A percentile compares a stretch with the other conserved stretches of the same genome.
Evolutionary conservation across 2,329 filamentous ascomycete genomes (phyloP).

Genomic region (Aspergillus ustus): DNA sequence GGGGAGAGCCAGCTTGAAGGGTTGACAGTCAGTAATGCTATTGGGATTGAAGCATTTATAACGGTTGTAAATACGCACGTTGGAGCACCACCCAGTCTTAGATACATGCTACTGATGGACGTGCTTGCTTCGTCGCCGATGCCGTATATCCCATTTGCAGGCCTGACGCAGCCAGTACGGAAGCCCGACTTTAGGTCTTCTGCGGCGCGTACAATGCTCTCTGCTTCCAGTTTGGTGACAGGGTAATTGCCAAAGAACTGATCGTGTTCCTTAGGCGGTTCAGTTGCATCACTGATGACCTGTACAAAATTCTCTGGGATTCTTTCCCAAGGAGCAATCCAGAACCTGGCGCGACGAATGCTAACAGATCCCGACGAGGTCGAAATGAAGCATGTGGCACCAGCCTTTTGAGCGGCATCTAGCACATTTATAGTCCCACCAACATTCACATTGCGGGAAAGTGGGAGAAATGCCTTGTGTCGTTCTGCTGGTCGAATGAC

Average conservation of each 20-base stretch:
- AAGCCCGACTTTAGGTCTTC: slow-evolving; percentile 46
- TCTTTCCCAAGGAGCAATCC: slow-evolving; percentile 51
- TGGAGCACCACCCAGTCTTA: slow-evolving; percentile 44
- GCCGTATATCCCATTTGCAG: slow-evolving; percentile 60
- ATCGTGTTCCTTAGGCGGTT: slow-evolving; percentile 45
- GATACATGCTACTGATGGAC: slow-evolving; percentile 45
- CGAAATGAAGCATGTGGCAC: slow-evolving; percentile 57
- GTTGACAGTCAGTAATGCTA: no score
- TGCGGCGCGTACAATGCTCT: slow-evolving; percentile 55
- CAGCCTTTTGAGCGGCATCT: slow-evolving; percentile 50
- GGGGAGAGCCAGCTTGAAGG: slow-evolving; percentile 48
- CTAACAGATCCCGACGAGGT: slow-evolving; percentile 59
- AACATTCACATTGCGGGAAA: slow-evolving; percentile 56
- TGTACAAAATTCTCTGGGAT: slow-evolving; percentile 51
- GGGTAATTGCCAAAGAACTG: slow-evolving; percentile 57
- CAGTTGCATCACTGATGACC: slow-evolving; percentile 49
- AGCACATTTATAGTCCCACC: slow-evolving; percentile 56
- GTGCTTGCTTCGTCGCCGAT: slow-evolving; percentile 46
- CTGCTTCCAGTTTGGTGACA: slow-evolving; percentile 57
- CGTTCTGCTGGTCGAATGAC: slow-evolving; percentile 59
- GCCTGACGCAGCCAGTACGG: slow-evolving; percentile 60
- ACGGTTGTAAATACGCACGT: slow-evolving; percentile 28
- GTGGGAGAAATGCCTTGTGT: slow-evolving; percentile 50
- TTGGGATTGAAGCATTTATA: neutral
- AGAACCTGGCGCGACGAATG: slow-evolving; percentile 49